Base-by-base conservation (phyloP, 1,284 basidiomycete species). In the Ganoderma resinaceum region DNA sequence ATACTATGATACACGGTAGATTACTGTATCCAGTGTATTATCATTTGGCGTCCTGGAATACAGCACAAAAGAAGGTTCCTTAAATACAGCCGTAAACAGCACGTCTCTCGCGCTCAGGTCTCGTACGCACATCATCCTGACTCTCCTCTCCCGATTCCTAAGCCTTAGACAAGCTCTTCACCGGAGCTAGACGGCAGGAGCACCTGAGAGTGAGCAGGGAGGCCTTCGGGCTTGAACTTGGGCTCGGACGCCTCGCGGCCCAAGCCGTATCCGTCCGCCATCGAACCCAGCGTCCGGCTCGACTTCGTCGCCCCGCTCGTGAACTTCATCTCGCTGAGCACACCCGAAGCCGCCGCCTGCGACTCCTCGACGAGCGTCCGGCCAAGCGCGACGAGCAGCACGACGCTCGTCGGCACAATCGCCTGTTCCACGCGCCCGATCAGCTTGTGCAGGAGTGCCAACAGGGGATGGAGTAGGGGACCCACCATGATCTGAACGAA, bases 401-500 rank as follows among this genome's bases (percentile, higher is more conserved):
- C 46, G 1, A 49, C 46, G 46, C 46, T 49, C 46, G 46, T 49
- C 46, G 46, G 46, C 11, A 49, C 46, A 11, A 49, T 49, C 23
- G 46, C 46, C 46, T 49, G 11, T 49, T 26, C 46, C 46, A 12
- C 11, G 3, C 23, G 23, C 46, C 7, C 9, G 3, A 11, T 49
- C 23, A 49, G 46, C 23, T 11, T 26, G 20, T 7, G 46, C n/a
- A 11, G 23, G 46, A 26, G 14, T 1, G 23, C 2, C 9, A 3
- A 11, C 4, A 18, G n/a, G 3, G 11, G 2, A 23, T 1, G 38
- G 37, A 38, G 11, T 12, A 8, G 20, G 23, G 26, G 42, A 16
- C 60, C 26, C 60, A 61, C 60, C 60, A 61, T 61, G 38, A 61
- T 61, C 40, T 61, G 60, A 14, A 61, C 60, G 60, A 61, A 61